Evolutionary conservation across 495 filamentous ascomycete species (phyloP).

Genomic region (Aspergillus campestris): DNA sequence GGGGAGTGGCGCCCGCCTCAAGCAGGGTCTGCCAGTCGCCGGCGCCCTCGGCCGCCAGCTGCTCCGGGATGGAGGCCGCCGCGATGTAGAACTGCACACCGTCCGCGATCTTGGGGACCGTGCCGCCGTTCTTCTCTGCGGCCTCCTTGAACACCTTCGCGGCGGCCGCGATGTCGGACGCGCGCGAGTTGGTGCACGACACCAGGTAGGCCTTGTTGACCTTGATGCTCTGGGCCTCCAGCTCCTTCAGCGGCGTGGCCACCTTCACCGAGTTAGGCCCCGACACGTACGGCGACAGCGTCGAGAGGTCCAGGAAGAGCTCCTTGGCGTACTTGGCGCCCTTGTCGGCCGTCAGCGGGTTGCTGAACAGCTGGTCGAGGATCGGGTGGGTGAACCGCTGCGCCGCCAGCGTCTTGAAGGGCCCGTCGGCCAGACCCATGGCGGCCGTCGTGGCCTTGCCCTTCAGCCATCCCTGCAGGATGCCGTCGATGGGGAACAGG

Average conservation of each 20-base stretch:
- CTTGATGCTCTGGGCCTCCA: constrained; percentile 62
- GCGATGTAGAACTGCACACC: constrained; percentile 88
- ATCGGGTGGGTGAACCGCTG: constrained; percentile 57
- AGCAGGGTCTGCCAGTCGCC: constrained; percentile 86
- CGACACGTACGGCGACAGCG: constrained; percentile 76
- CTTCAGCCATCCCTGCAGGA: constrained; percentile 67
- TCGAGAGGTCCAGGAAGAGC: constrained; percentile 69
- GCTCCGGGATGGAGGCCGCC: constrained; percentile 76
- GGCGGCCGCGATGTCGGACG: constrained; percentile 74
- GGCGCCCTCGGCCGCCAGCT: constrained; percentile 64
- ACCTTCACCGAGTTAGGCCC: constrained; percentile 89
- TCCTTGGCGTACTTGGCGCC: constrained; percentile 77
- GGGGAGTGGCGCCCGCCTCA: constrained; percentile 65
- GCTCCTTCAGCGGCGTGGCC: constrained; percentile 66
- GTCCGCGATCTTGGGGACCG: constrained; percentile 63
- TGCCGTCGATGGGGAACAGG: constrained; percentile 74
- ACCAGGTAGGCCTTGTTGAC: constrained; percentile 86
- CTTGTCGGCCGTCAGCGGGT: constrained; percentile 61
- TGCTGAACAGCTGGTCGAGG: constrained; percentile 63
- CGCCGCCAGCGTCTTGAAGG: constrained; percentile 27
- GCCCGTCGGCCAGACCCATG: constrained; percentile 37
- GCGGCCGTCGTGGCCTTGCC: constrained; percentile 65
- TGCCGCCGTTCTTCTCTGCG: constrained; percentile 43
- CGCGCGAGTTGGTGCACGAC: constrained; percentile 82
- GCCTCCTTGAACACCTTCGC: constrained; percentile 82